These are phyloP conservation scores for Dacryopinax spathularia DNA, from an alignment of 768 basidiomycete genomes.

Conservation along the genomic window DNA sequence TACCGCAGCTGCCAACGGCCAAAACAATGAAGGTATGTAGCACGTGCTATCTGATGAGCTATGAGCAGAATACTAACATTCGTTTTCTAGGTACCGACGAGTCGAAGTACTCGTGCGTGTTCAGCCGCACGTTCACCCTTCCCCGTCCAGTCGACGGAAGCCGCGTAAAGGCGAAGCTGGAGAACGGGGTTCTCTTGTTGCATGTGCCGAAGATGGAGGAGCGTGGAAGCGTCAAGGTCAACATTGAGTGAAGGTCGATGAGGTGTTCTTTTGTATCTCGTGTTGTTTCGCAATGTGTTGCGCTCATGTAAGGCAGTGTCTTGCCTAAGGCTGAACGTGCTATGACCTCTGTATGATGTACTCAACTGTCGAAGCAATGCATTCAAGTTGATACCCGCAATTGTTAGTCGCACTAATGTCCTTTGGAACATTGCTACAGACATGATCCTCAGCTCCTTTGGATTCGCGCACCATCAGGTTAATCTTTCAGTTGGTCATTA, in stretches of 20 bases:
- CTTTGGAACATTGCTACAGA: too few species aligned
- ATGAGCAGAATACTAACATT: too few species aligned
- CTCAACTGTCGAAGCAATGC: not conserved
- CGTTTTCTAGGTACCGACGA: conserved; percentile 30
- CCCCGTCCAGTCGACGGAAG: conserved; percentile 46
- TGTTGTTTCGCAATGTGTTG: too few species aligned
- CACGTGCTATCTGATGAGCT: too few species aligned
- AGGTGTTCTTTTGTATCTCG: too few species aligned
- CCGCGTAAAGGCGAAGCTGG: conserved; percentile 47
- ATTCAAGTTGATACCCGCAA: not conserved
- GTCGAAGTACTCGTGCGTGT: conserved; percentile 21
- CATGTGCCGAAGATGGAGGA: conserved; percentile 50
- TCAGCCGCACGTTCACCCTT: conserved; percentile 58
- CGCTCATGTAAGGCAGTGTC: too few species aligned
- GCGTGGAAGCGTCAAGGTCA: conserved; percentile 38
- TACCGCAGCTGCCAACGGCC: not conserved
- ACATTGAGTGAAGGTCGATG: conserved; percentile 27
- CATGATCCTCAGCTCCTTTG: too few species aligned
- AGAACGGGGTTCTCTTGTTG: conserved; percentile 54
- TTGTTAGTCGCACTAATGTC: not conserved
- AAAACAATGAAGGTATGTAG: too few species aligned
- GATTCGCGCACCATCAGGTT: too few species aligned
- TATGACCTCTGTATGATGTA: not conserved
- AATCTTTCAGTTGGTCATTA: too few species aligned
- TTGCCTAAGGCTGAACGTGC: not conserved